Evolutionary conservation across 2,329 filamentous ascomycete species (phyloP).

Genomic region (Fusarium pseudoanthophilum): DNA sequence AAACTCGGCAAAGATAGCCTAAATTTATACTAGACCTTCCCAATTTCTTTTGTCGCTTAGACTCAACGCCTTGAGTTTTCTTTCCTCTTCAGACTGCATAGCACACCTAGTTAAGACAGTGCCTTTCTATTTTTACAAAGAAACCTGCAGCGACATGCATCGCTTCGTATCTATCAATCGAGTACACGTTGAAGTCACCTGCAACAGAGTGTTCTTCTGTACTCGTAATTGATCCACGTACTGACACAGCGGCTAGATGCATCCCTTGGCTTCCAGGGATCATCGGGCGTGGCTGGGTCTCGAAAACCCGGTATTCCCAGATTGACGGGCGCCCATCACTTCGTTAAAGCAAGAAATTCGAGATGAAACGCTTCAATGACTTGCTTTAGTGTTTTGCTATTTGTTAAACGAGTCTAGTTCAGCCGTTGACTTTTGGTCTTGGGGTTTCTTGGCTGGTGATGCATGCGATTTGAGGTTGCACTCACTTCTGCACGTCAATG

Average conservation of each 20-base stretch:
- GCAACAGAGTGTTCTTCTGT: background rate
- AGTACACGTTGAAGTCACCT: background rate
- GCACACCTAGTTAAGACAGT: constrained; percentile 1
- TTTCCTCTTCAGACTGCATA: background rate
- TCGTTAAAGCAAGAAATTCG: constrained; percentile 4
- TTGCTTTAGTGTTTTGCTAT: constrained; percentile 8
- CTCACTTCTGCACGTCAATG: constrained; percentile 7
- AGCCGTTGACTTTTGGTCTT: background rate
- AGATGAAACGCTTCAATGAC: constrained; percentile 9
- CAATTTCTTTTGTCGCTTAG: background rate
- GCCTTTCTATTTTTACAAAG: background rate
- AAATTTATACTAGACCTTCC: no score
- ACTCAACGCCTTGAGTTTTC: background rate
- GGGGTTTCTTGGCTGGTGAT: background rate
- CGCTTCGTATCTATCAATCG: background rate
- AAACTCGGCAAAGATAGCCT: background rate
- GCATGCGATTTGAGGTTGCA: background rate
- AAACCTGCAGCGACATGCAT: background rate
- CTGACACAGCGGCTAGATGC: constrained; percentile 8
- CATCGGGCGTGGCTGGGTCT: constrained; percentile 1
- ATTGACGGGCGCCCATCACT: background rate
- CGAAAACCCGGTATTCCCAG: background rate
- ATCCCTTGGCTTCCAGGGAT: background rate
- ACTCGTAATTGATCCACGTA: constrained; percentile 5
- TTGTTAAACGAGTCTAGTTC: background rate